A percentile compares a stretch with the other conserved stretches of the same genome.
phyloP scores from a whole-genome alignment of 176 grass and related monocot species.

The Luzula sylvatica region DNA sequence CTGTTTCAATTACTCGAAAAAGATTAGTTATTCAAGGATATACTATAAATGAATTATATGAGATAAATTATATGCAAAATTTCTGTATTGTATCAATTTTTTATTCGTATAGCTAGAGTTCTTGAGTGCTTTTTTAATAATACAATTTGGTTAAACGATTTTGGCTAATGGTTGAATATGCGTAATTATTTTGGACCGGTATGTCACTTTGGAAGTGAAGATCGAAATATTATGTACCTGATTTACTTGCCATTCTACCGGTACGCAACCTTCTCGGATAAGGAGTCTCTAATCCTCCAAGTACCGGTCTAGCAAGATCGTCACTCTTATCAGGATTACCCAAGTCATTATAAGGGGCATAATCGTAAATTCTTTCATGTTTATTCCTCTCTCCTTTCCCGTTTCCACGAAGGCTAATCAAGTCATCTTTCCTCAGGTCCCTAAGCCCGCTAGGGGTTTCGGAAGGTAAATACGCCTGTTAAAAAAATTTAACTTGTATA shows the following conservation, averaged over 20 bases:
- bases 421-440: conserved; percentile 25
- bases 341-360: conserved; percentile 41
- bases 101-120: too few species aligned
- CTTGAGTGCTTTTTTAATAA: too few species aligned
- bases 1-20: too few species aligned
- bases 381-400: conserved; percentile 39
- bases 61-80: conserved; percentile 2
- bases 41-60: background rate
- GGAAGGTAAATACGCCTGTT: conserved; percentile 42
- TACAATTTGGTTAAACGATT: too few species aligned
- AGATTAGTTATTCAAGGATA: conserved; percentile 17
- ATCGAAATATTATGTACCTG: conserved; percentile 25
- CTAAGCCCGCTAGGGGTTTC: conserved; percentile 36
- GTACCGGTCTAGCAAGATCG: conserved; percentile 30
- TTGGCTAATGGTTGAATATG: too few species aligned
- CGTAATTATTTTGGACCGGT: too few species aligned
- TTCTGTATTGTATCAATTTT: too few species aligned
- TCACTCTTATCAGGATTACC: conserved; percentile 43
- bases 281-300: conserved; percentile 30
- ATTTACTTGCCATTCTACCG: conserved; percentile 27
- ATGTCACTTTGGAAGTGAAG: background rate
- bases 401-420: conserved; percentile 20
- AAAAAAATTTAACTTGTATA: background rate
- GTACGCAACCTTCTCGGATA: conserved; percentile 44
- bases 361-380: conserved; percentile 38